Evolutionary conservation across 2,329 filamentous ascomycete species (phyloP).

Genomic region (Waltergamsia citrina): DNA sequence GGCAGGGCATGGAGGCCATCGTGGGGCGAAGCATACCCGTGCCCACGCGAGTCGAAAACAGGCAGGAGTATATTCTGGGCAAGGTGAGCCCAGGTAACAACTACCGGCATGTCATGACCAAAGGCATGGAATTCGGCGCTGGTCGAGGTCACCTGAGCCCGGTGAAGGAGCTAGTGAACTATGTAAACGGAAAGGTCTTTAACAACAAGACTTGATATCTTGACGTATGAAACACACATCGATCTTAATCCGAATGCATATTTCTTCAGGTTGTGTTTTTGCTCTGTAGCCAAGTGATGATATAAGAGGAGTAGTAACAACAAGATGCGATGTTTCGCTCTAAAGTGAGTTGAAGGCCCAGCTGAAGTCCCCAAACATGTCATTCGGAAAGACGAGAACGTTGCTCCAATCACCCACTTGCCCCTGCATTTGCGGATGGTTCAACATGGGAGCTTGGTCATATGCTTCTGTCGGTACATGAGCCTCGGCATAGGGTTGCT

Average conservation of each 20-base stretch:
- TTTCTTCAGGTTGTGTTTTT: too few species aligned
- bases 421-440: neutral
- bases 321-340: too few species aligned
- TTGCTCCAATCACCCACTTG: neutral
- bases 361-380: neutral
- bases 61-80: conserved; percentile 30
- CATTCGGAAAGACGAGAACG: neutral
- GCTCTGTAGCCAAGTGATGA: too few species aligned
- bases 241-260: too few species aligned
- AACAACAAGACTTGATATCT: conserved; percentile 9
- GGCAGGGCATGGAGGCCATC: conserved; percentile 19
- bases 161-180: conserved; percentile 1
- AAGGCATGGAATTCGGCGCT: conserved; percentile 21
- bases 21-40: conserved; percentile 4
- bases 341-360: neutral
- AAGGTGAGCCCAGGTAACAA: conserved; percentile 35
- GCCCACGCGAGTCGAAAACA: conserved; percentile 20
- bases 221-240: neutral
- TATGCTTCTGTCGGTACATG: neutral
- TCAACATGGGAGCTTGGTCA: neutral
- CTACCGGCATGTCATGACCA: conserved; percentile 29
- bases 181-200: conserved; percentile 2
- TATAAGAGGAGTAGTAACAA: too few species aligned
- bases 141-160: neutral
- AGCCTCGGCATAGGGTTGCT: neutral